Evolutionary conservation across 2,329 filamentous ascomycete species (phyloP).

Genomic region (Lomentospora prolificans): DNA sequence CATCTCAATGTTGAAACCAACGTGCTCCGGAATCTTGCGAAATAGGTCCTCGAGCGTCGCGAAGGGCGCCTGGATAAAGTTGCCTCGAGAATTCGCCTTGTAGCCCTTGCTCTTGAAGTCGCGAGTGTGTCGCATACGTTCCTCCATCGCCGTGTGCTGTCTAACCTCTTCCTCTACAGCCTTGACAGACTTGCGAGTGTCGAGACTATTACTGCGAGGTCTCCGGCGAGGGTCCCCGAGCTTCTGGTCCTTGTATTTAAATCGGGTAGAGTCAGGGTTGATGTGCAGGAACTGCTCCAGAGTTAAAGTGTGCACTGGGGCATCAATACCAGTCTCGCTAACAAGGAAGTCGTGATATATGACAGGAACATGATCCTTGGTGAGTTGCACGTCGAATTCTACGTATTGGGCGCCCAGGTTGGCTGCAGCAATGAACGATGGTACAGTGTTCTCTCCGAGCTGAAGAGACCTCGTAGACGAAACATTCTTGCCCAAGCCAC

Average conservation of each 20-base stretch:
- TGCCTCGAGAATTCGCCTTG: slow-evolving; percentile 89
- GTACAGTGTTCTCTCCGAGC: slow-evolving; percentile 90
- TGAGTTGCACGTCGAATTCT: slow-evolving; percentile 84
- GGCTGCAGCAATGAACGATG: slow-evolving; percentile 91
- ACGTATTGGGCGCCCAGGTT: slow-evolving; percentile 76
- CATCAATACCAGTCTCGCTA: slow-evolving; percentile 94
- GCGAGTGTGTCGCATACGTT: slow-evolving; percentile 93
- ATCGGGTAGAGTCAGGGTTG: slow-evolving; percentile 39
- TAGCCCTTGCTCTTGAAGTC: slow-evolving; percentile 92
- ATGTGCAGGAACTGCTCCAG: slow-evolving; percentile 93
- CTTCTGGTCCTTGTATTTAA: background rate
- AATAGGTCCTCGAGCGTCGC: slow-evolving; percentile 93
- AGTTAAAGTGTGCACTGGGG: slow-evolving; percentile 88
- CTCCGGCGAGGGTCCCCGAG: slow-evolving; percentile 10
- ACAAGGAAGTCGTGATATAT: slow-evolving; percentile 99
- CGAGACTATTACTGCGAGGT: slow-evolving; percentile 28
- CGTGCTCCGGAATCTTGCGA: slow-evolving; percentile 65
- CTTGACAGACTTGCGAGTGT: slow-evolving; percentile 21
- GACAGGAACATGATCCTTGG: slow-evolving; percentile 96
- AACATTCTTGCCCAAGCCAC: slow-evolving; percentile 83
- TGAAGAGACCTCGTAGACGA: slow-evolving; percentile 78
- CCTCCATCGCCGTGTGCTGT: slow-evolving; percentile 38
- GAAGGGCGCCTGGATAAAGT: slow-evolving; percentile 92
- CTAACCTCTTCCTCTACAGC: slow-evolving; percentile 43
- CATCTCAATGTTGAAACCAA: slow-evolving; percentile 98